Percentiles rank a stretch among this genome's conserved stretches.
phyloP scores from a whole-genome alignment of 2,329 filamentous ascomycete species.

The Gaeumannomyces sp. region DNA sequence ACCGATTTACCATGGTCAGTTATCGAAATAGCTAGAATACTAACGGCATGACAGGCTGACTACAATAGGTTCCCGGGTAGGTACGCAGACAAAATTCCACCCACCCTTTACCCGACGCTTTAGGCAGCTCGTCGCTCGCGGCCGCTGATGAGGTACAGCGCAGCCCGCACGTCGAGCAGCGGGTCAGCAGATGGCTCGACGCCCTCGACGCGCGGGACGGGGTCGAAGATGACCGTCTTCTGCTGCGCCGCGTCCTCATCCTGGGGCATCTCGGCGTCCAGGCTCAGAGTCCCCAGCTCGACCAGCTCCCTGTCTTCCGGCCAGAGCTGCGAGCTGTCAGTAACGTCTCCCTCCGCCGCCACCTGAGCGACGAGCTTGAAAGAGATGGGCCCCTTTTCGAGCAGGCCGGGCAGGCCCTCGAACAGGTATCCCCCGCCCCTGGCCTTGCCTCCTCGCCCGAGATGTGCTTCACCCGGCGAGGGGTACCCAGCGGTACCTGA shows the following conservation, averaged over 20 bases:
- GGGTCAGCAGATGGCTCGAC: conserved; percentile 48
- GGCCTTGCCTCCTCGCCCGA: conserved; percentile 26
- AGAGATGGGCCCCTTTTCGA: conserved; percentile 29
- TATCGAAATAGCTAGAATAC: background rate
- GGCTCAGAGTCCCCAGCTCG: conserved; percentile 40
- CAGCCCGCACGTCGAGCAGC: conserved; percentile 48
- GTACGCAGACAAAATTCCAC: background rate
- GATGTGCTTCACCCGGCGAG: conserved; percentile 32
- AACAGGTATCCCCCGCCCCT: conserved; percentile 40
- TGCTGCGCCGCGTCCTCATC: conserved; percentile 35
- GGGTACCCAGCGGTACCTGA: conserved; percentile 45
- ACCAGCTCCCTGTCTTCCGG: conserved; percentile 42
- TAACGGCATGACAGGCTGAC: background rate
- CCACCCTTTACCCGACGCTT: background rate
- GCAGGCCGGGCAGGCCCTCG: conserved; percentile 35
- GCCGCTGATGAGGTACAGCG: conserved; percentile 49
- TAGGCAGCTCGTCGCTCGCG: conserved; percentile 41
- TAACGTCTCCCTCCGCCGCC: conserved; percentile 21
- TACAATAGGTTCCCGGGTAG: background rate
- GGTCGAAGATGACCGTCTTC: conserved; percentile 52
- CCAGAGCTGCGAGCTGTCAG: conserved; percentile 34
- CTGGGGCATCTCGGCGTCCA: conserved; percentile 31
- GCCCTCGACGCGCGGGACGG: conserved; percentile 49
- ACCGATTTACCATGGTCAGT: background rate
- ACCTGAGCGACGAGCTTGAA: conserved; percentile 46